Percentiles rank a stretch among this genome's conserved stretches.
phyloP scores from a whole-genome alignment of 352 stramenopile genomes.

The Hyaloperonospora brassicae region DNA sequence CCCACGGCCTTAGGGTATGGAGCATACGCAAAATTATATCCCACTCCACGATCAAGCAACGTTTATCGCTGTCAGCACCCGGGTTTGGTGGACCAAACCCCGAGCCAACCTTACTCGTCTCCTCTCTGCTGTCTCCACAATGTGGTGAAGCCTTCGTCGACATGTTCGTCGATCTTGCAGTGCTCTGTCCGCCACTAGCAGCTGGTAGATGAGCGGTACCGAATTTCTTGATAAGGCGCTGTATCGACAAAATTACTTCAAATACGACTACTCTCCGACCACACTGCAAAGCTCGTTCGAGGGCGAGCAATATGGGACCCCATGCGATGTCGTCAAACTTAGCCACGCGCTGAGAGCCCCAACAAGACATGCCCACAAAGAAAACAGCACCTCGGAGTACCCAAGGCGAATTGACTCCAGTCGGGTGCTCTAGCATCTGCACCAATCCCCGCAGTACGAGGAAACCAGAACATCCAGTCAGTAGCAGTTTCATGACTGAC shows the following conservation, averaged over 20 bases:
- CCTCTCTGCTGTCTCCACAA: constrained; percentile 6
- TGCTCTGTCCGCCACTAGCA: constrained; percentile 8
- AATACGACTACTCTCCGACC: constrained; percentile 78
- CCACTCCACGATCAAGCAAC: constrained; percentile 65
- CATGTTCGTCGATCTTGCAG: constrained; percentile 4
- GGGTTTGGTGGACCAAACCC: neutral
- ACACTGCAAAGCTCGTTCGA: constrained; percentile 55
- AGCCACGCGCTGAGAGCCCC: constrained; percentile 70
- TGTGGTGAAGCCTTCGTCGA: constrained; percentile 2
- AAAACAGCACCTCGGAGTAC: constrained; percentile 79
- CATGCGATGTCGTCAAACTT: constrained; percentile 72
- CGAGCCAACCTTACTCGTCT: constrained; percentile 2
- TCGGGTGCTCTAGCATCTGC: constrained; percentile 60
- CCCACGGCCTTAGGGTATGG: constrained; percentile 50
- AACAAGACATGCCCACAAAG: constrained; percentile 85
- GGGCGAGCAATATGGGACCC: constrained; percentile 56
- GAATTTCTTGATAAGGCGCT: constrained; percentile 85
- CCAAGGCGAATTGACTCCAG: constrained; percentile 43
- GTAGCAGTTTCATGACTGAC: constrained; percentile 73
- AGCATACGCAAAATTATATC: constrained; percentile 82
- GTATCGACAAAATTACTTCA: constrained; percentile 80
- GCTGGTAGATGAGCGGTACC: constrained; percentile 20
- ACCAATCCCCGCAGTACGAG: constrained; percentile 66
- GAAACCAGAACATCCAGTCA: constrained; percentile 55
- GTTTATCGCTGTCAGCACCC: constrained; percentile 19